These are phyloP conservation scores for Sporothrix curviconia DNA, from an alignment of 2,329 filamentous ascomycete genomes.

Conservation along the genomic window DNA sequence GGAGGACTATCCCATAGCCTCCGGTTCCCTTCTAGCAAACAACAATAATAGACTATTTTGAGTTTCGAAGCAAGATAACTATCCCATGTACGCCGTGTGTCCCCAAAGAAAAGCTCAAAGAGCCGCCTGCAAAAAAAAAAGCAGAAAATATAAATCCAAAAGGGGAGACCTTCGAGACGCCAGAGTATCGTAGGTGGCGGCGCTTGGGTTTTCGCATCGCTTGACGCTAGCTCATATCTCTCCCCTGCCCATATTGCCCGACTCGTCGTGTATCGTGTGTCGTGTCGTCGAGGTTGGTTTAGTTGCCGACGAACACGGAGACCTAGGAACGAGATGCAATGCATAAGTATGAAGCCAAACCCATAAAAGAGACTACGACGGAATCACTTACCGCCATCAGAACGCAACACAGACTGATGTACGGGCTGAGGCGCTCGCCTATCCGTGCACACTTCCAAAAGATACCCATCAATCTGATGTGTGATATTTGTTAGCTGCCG, in stretches of 20 bases:
- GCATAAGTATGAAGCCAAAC: not conserved
- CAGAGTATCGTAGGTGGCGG: too few relatives aligned
- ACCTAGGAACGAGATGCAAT: conserved; percentile 5
- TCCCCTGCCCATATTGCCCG: too few relatives aligned
- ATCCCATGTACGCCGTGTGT: not conserved
- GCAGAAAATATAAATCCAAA: not conserved
- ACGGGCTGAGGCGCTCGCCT: conserved; percentile 88
- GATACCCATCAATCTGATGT: conserved; percentile 63
- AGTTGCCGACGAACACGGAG: conserved; percentile 19
- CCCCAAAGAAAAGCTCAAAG: not conserved
- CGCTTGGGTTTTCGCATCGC: not conserved
- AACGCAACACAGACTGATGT: conserved; percentile 89
- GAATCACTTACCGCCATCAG: conserved; percentile 69
- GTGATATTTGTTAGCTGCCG: conserved; percentile 28
- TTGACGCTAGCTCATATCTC: too few relatives aligned
- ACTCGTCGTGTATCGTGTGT: too few relatives aligned
- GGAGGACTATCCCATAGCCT: too few relatives aligned
- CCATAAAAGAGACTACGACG: too few relatives aligned
- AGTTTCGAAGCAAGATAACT: not conserved
- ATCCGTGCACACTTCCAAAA: conserved; percentile 96
- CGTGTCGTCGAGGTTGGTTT: not conserved
- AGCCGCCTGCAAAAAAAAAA: not conserved
- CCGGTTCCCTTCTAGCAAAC: not conserved
- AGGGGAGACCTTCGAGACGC: too few relatives aligned
- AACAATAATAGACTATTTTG: not conserved